Base-by-base conservation (phyloP, 208 protist genomes). In the Wallacemonas sp. region DNA sequence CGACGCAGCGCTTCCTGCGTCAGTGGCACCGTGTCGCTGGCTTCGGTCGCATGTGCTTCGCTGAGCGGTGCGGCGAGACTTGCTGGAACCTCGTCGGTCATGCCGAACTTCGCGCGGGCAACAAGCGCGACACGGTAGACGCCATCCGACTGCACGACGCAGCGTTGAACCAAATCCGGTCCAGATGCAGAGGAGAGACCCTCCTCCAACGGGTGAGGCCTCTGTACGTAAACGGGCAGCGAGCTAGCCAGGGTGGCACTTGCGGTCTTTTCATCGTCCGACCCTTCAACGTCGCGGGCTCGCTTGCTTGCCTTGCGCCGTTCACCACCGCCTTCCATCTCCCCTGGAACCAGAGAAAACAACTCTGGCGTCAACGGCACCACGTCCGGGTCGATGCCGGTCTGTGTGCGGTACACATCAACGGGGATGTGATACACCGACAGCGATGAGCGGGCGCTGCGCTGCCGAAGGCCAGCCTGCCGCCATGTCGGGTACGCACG, bases 91-190 rank as follows among this genome's bases (percentile, higher is more conserved):
- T n/a, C n/a, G n/a, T n/a, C n/a, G n/a, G n/a, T n/a, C n/a, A n/a
- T n/a, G n/a, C n/a, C n/a, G n/a, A n/a, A n/a, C n/a, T n/a, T n/a
- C 41, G 9, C 15, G 19, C 9, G 10, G 15, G 53, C 36, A 21
- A 84, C 19, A 26, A 84, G 39, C 3, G 36, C 71, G 21, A 86
- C 59, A 3, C 80, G 71, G 38, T 82, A 86, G 8, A 73, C 57
- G 10, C 69, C 72, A 13, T 79, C 61, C 21, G 68, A 15, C 9
- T 61, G 19, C 22, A 86, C 72, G 39, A 67, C 30, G 26, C 60
- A 73, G 22, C 68, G 59, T 39, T 71, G 38, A 24, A n/a, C n/a
- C 19, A 21, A 46, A 19, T 19, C 19, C 41, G 9, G 41, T 46
- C n/a, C n/a, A n/a, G 41, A 46, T 38, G 26, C 12, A 12, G 3